Evolutionary conservation across 306 rosid genomes (phyloP).

Genomic region (Quercus glauca): DNA sequence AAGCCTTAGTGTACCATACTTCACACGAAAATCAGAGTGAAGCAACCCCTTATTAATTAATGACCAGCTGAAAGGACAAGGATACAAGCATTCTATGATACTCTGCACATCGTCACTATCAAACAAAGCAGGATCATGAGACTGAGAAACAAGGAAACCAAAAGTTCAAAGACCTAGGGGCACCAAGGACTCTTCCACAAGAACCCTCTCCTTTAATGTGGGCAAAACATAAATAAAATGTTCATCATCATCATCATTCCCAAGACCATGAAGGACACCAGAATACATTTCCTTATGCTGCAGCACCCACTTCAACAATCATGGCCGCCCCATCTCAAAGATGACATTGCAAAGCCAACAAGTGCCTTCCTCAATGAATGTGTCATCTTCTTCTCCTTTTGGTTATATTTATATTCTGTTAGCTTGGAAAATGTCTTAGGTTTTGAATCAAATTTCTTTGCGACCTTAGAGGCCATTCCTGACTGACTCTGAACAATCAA

Average conservation of each 20-base stretch:
- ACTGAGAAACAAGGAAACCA: slow-evolving; percentile 44
- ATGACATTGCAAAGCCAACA: slow-evolving; percentile 80
- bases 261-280: slow-evolving; percentile 64
- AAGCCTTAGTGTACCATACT: slow-evolving; percentile 51
- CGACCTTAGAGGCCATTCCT: too few species aligned
- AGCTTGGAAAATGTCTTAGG: slow-evolving; percentile 9
- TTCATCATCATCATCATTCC: slow-evolving; percentile 51
- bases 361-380: slow-evolving; percentile 52
- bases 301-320: slow-evolving; percentile 68
- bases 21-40: slow-evolving; percentile 29
- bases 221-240: slow-evolving; percentile 65
- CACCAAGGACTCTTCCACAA: slow-evolving; percentile 63
- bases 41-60: slow-evolving; percentile 73
- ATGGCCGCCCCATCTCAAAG: slow-evolving; percentile 78
- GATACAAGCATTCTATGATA: slow-evolving; percentile 65
- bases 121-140: slow-evolving; percentile 25
- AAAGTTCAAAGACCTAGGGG: slow-evolving; percentile 67
- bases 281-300: slow-evolving; percentile 78
- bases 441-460: too few species aligned
- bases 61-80: slow-evolving; percentile 71
- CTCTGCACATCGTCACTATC: slow-evolving; percentile 42
- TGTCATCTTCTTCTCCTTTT: slow-evolving; percentile 27
- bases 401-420: slow-evolving; percentile 25
- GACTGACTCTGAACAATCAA: too few species aligned
- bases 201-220: slow-evolving; percentile 57